Base-by-base conservation (phyloP, 352 stramenopile species). In the Pythium sp. region DNA sequence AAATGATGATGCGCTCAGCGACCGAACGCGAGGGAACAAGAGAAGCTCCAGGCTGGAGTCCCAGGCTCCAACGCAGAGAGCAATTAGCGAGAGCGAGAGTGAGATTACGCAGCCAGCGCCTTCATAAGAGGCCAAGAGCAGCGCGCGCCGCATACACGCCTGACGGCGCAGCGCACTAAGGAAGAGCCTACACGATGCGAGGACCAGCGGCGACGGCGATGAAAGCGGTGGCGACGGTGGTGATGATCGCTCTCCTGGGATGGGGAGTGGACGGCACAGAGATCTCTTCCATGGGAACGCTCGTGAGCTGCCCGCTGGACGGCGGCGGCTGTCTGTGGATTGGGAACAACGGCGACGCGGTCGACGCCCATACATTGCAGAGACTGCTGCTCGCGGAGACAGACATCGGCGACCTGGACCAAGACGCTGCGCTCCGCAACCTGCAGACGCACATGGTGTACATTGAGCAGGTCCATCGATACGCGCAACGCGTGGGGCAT, bases 401-500 rank as follows among this genome's bases (percentile, higher is more conserved):
- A 9, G 38, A 47, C 14, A 47, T 47, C 38, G 38, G 69, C 55
- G 70, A 73, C 56, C 58, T 67, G 8, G 14, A 53, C n/a, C 32
- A 62, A 38, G 67, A 77, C 28, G 36, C 46, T n/a, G 68, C 73
- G 18, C 71, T 64, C 26, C 76, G 80, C 61, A 90, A 89, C 60
- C 70, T 93, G 11, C 57, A 87, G 63, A 68, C 69, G 41, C 85
- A 93, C 74, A 91, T 93, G 76, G 70, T 70, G 59, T 89, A 90
- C 70, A 77, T 90, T n/a, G 82, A 93, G 90, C 81, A 87, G 60
- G 76, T 91, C 1, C 71, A 82, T 62, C 71, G 72, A 47, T 84
- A 91, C 58, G 80, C 85, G 8, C 72, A 82, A 60, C 77, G 51
- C 7, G 70, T 89, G 22, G 79, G 77, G 12, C 81, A 91, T 67